Conservation (phyloP, 352 stramenopile genomes). For the Pythium apleroticum region DNA sequence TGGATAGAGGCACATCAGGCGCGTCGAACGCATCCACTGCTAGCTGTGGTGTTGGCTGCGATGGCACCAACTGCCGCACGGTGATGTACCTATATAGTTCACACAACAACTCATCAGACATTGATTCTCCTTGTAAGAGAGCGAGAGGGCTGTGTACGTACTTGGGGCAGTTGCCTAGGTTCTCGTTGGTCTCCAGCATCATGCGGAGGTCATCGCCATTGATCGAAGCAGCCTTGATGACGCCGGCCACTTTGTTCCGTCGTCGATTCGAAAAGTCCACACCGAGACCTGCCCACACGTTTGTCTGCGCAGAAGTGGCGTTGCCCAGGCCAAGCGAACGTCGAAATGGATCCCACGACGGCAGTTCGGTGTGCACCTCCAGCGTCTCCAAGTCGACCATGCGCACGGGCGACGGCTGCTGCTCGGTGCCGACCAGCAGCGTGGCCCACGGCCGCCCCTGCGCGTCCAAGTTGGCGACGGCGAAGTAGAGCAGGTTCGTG, state of each 20-base stretch:
- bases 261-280: conserved; percentile 22
- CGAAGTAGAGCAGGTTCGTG: conserved; percentile 12
- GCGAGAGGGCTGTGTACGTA: not conserved
- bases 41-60: not conserved
- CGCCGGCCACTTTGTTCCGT: conserved; percentile 18
- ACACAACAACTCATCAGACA: no score
- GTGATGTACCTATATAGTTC: conserved; percentile 4
- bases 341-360: not conserved
- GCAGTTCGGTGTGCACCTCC: not conserved
- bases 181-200: conserved; percentile 15
- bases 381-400: not conserved
- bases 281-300: conserved; percentile 6
- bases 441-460: conserved; percentile 10
- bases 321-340: not conserved
- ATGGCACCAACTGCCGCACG: conserved; percentile 9
- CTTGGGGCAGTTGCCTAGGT: conserved; percentile 22
- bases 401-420: not conserved
- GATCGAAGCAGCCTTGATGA: not conserved
- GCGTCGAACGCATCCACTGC: not conserved
- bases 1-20: not conserved
- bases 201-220: not conserved
- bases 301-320: not conserved
- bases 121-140: no score
- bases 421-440: conserved; percentile 2
- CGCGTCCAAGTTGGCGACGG: conserved; percentile 8